phyloP scores from a whole-genome alignment of 306 rosid genomes.

The Cercis canadensis region DNA sequence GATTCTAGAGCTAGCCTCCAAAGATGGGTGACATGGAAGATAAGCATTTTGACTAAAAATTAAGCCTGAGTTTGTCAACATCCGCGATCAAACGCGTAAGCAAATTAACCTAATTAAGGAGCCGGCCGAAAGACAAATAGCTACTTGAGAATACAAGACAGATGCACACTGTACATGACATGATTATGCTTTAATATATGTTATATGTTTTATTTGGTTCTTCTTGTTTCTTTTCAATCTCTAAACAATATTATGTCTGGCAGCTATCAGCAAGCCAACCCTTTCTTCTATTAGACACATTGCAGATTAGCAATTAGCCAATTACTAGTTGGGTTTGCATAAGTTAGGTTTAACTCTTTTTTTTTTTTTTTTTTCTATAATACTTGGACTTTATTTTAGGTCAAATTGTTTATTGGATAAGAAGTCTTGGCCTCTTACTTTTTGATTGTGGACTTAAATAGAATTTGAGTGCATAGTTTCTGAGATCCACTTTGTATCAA shows the following conservation, averaged over 20 bases:
- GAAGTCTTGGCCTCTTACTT: too few species aligned
- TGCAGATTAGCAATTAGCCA: slow-evolving; percentile 10
- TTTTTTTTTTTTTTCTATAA: too few species aligned
- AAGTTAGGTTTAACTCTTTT: too few species aligned
- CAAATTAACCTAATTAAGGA: background rate
- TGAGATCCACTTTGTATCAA: too few species aligned
- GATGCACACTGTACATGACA: background rate
- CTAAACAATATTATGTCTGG: background rate
- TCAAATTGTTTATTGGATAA: too few species aligned
- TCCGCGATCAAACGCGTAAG: slow-evolving; percentile 22
- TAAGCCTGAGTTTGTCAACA: slow-evolving; percentile 15
- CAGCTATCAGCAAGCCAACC: slow-evolving; percentile 26
- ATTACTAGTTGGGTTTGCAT: background rate
- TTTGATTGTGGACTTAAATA: too few species aligned
- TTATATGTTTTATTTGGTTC: slow-evolving; percentile 25
- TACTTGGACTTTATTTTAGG: too few species aligned
- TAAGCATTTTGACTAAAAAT: slow-evolving; percentile 28
- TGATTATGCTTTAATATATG: background rate
- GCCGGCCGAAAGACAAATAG: slow-evolving; percentile 53
- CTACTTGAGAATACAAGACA: slow-evolving; percentile 31
- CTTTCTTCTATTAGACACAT: slow-evolving; percentile 16
- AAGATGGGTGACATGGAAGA: slow-evolving; percentile 31
- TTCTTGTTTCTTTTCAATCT: slow-evolving; percentile 40
- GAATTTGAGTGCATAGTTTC: too few species aligned
- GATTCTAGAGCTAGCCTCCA: slow-evolving; percentile 20